phyloP scores from a whole-genome alignment of 768 basidiomycete genomes.

The Boletus reticuloceps region DNA sequence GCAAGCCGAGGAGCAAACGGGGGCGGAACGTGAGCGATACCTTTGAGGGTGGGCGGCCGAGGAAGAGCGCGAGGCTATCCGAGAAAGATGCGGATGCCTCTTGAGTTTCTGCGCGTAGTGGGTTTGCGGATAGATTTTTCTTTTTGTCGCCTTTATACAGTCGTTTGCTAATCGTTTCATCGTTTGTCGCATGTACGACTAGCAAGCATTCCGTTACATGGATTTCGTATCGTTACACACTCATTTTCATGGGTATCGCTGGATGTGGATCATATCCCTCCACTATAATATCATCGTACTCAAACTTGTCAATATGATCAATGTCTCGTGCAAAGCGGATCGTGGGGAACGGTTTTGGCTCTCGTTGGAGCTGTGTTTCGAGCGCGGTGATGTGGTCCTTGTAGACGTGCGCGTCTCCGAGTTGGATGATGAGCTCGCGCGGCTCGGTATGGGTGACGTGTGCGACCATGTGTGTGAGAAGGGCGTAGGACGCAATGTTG shows the following conservation, averaged over 20 bases:
- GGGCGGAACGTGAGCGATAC: slow-evolving; percentile 16
- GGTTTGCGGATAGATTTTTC: too few relatives aligned
- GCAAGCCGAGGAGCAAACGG: slow-evolving; percentile 29
- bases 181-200: neutral
- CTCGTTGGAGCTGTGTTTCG: slow-evolving; percentile 71
- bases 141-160: too few relatives aligned
- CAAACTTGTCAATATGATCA: slow-evolving; percentile 76
- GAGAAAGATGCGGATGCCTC: neutral
- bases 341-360: slow-evolving; percentile 81
- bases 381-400: slow-evolving; percentile 89
- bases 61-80: slow-evolving; percentile 18
- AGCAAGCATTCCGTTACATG: neutral
- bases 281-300: slow-evolving; percentile 75
- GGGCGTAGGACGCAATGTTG: slow-evolving; percentile 98
- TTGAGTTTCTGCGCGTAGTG: neutral
- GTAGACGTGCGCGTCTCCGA: slow-evolving; percentile 98
- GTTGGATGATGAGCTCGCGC: slow-evolving; percentile 90
- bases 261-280: slow-evolving; percentile 86
- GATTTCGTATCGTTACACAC: slow-evolving; percentile 47
- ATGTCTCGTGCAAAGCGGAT: slow-evolving; percentile 69
- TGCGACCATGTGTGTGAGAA: slow-evolving; percentile 98
- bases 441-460: slow-evolving; percentile 83
- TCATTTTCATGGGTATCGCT: slow-evolving; percentile 95
- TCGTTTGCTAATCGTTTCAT: too few relatives aligned
- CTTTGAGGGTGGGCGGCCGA: slow-evolving; percentile 16